A percentile compares a stretch with the other conserved stretches of the same genome.
These are phyloP conservation scores for Rhodosporidiobolus sp. DNA, from an alignment of 768 basidiomycete genomes.

Conservation along the genomic window DNA sequence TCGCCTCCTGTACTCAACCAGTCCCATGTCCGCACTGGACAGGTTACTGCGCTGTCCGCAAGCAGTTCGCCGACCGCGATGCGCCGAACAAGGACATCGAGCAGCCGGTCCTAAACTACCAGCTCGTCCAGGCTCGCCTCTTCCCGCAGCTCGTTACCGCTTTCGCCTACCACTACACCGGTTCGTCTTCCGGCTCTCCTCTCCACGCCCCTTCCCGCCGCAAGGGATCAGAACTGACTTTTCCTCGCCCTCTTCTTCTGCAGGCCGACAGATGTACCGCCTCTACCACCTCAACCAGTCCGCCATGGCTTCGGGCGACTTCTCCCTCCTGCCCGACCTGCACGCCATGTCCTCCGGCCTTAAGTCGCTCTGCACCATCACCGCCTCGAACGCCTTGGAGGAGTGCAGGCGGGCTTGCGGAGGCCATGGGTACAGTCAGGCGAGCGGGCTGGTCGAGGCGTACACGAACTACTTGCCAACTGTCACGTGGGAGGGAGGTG, in stretches of 20 bases:
- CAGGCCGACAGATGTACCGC: slow-evolving; percentile 34
- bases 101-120: slow-evolving; percentile 44
- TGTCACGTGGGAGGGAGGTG: slow-evolving; percentile 37
- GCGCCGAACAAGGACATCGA: slow-evolving; percentile 40
- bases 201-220: too few species aligned
- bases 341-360: slow-evolving; percentile 44
- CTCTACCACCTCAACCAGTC: slow-evolving; percentile 38
- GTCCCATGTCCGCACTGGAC: too few species aligned
- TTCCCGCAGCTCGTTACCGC: slow-evolving; percentile 38
- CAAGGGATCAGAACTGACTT: too few species aligned
- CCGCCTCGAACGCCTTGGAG: slow-evolving; percentile 43
- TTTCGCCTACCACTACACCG: slow-evolving; percentile 40
- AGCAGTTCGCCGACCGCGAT: slow-evolving; percentile 46
- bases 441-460: slow-evolving; percentile 37
- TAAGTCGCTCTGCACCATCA: slow-evolving; percentile 43
- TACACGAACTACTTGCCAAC: slow-evolving; percentile 43
- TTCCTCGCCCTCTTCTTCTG: too few species aligned
- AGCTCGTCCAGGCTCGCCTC: slow-evolving; percentile 44
- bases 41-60: slow-evolving; percentile 43
- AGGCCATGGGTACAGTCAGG: slow-evolving; percentile 43
- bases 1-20: too few species aligned
- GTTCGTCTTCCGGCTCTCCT: too few species aligned
- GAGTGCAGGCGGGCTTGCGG: slow-evolving; percentile 46
- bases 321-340: slow-evolving; percentile 44
- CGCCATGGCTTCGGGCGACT: slow-evolving; percentile 40